These are phyloP conservation scores for Miamiensis avidus DNA, from an alignment of 169 alveolate genomes.

Conservation along the genomic window DNA sequence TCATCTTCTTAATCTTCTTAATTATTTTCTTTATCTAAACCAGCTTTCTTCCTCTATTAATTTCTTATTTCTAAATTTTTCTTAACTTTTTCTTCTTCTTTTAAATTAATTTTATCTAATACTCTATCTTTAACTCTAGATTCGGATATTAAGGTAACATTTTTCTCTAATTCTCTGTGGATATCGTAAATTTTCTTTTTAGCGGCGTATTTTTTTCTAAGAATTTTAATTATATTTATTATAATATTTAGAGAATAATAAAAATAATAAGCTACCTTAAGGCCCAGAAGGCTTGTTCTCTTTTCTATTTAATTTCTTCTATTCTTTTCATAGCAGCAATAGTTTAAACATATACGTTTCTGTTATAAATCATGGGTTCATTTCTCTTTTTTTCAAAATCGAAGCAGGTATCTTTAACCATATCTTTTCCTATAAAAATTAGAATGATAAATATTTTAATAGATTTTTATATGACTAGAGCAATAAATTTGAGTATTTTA, in stretches of 20 bases:
- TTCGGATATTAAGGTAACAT: constrained; percentile 65
- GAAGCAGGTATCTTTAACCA: constrained; percentile 94
- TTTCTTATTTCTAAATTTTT: constrained; percentile 14
- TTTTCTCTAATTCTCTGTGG: constrained; percentile 64
- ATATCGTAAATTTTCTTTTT: constrained; percentile 54
- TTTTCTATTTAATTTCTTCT: constrained; percentile 90
- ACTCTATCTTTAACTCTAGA: constrained; percentile 58
- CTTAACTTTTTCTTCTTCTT: constrained; percentile 39
- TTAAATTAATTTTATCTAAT: constrained; percentile 30
- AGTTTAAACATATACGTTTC: constrained; percentile 94
- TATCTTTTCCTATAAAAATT: constrained; percentile 91
- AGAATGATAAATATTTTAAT: not conserved
- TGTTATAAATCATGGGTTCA: constrained; percentile 95
- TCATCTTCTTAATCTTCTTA: constrained; percentile 13
- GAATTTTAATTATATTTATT: no score
- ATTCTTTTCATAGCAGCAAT: constrained; percentile 96
- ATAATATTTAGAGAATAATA: no score
- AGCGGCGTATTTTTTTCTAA: constrained; percentile 31
- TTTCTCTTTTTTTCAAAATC: constrained; percentile 97
- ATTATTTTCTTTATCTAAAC: not conserved
- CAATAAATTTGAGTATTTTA: no score
- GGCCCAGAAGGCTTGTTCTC: constrained; percentile 86
- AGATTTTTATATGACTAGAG: not conserved
- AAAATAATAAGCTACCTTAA: not conserved
- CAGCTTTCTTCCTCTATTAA: constrained; percentile 18